phyloP scores from a whole-genome alignment of 768 basidiomycete genomes.

The Phylloporus sp. region DNA sequence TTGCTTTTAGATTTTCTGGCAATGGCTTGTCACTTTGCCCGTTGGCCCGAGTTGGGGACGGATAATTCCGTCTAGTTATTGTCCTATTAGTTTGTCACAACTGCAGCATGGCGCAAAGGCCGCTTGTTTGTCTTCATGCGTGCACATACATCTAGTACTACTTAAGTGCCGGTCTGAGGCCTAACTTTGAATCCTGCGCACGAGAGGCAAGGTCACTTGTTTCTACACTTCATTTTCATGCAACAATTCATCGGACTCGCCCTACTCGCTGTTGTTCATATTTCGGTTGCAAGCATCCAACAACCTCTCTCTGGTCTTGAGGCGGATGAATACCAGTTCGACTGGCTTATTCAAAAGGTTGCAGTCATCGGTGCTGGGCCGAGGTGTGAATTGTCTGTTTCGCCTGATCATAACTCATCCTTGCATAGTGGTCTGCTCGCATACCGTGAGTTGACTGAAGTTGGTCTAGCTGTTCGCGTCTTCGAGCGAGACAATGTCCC shows the following conservation, averaged over 20 bases:
- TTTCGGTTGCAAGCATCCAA: not conserved
- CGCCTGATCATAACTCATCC: not conserved
- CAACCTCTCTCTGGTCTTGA: not conserved
- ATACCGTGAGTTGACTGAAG: slow-evolving; percentile 13
- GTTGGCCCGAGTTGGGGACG: too few species aligned
- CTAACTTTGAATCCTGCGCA: too few species aligned
- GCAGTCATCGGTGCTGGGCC: slow-evolving; percentile 16
- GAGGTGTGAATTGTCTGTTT: not conserved
- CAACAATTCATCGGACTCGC: not conserved
- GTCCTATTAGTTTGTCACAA: too few species aligned
- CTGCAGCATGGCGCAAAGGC: too few species aligned
- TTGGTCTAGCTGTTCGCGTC: slow-evolving; percentile 12
- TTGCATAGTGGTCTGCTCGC: slow-evolving; percentile 8
- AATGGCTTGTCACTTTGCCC: too few species aligned
- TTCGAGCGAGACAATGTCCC: slow-evolving; percentile 17
- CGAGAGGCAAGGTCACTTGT: too few species aligned
- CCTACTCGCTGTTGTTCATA: not conserved
- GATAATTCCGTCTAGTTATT: too few species aligned
- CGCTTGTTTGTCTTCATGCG: too few species aligned
- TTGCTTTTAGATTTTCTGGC: too few species aligned
- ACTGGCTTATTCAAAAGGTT: slow-evolving; percentile 12
- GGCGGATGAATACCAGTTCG: slow-evolving; percentile 5
- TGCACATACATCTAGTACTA: too few species aligned
- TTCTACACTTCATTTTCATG: too few species aligned
- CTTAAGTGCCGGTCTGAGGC: too few species aligned